Evolutionary conservation across 2,329 filamentous ascomycete species (phyloP), one percentile per base, ranked within the genome.

Genomic region (Alternaria brassicicola): DNA sequence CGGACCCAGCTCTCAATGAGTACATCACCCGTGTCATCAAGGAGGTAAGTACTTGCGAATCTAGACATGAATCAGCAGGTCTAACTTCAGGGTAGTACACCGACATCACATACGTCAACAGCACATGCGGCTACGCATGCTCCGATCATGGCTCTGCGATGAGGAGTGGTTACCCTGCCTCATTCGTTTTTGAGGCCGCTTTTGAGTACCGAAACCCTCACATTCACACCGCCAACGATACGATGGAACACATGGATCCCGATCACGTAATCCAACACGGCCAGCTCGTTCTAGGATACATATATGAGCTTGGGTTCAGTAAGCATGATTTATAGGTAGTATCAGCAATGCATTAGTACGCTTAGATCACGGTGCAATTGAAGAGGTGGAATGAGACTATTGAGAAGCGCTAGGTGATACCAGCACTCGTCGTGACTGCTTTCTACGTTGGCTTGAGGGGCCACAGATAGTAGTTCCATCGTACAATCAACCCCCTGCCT

Each of bases 241-340:
- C 81, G 61, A 86, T 91, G 62, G 85, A 89, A 69, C 87, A 86
- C 58, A 78, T 92, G 30, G 88, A 88, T 65, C 95, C 94, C 72
- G 86, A 92, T 72, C 92, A 96, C 77, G 96, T 96, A 91, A 82
- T 94, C 35, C 88, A 96, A 80, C 92, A 96, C 78, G 91, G 90
- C 21, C 89, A 88, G 76, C 85, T 96, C 84, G 93, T 91, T 1
- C 81, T 96, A 26, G 90, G 89, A 2, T 84, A 95, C 64, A 90
- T 88, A 7, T 93, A 93, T 70, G 92, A 96, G 81, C 83, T 96
- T 61, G 91, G 87, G 7, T 91, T 91, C 78, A 45, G 50, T 15
- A 38, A 53, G 86, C 15, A 48, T 17, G 35, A 19, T n/a, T 13
- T 28, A n/a, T 30, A 43, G 41, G 10, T 43, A 6, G 4, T 19